These are phyloP conservation scores for Hanseniaspora hatyaiensis DNA, from an alignment of 805 yeast species.

Conservation along the genomic window DNA sequence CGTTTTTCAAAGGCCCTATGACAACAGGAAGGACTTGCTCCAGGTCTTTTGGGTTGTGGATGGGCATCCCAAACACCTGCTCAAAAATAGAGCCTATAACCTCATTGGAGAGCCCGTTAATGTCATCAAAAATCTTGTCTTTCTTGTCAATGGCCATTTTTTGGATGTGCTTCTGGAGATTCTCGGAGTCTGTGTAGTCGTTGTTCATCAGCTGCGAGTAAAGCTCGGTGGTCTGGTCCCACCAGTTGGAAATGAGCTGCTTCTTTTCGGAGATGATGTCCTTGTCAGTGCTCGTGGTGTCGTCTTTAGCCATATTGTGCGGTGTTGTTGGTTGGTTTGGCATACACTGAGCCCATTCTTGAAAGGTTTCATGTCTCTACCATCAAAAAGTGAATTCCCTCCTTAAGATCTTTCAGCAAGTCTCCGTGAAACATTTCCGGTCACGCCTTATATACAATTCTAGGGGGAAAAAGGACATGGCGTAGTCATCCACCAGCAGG, in stretches of 20 bases:
- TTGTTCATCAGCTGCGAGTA: constrained; percentile 9
- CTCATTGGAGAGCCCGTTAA: constrained; percentile 12
- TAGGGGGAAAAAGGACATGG: too few species aligned
- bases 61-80: constrained; percentile 13
- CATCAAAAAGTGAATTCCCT: too few species aligned
- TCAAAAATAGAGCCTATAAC: constrained; percentile 10
- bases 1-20: constrained; percentile 25
- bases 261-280: constrained; percentile 3
- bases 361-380: too few species aligned
- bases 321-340: too few species aligned
- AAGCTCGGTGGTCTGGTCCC: constrained; percentile 15
- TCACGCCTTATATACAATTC: too few species aligned
- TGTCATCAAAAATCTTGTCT: constrained; percentile 7
- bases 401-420: too few species aligned
- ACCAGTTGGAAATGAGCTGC: constrained; percentile 14
- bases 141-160: constrained; percentile 12
- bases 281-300: neutral
- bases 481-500: too few species aligned
- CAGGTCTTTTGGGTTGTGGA: neutral
- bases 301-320: constrained; percentile 6
- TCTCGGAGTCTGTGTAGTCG: constrained; percentile 5
- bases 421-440: too few species aligned
- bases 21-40: constrained; percentile 3
- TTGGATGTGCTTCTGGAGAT: constrained; percentile 4
- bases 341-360: too few species aligned